Conservation (phyloP, 306 rosid genomes). For the Ochetophila trinervis region DNA sequence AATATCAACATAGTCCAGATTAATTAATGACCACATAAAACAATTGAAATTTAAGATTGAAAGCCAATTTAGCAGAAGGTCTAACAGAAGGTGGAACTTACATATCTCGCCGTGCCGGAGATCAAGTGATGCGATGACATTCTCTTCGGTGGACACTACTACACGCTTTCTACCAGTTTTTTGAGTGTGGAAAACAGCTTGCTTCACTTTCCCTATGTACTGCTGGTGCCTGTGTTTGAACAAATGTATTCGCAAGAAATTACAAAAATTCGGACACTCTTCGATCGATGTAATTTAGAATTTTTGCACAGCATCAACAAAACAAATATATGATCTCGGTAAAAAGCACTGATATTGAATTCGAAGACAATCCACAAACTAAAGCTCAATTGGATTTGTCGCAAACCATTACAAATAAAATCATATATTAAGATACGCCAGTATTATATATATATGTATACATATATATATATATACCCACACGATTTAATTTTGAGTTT, state of each 20-base stretch:
- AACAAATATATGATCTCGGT: neutral
- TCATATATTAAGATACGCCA: neutral
- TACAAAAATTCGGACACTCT: neutral
- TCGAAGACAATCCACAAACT: neutral
- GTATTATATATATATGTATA: neutral
- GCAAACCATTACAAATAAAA: neutral
- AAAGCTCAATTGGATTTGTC: neutral
- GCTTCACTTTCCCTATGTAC: conserved; percentile 88
- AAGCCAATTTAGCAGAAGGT: conserved; percentile 1
- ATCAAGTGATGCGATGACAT: conserved; percentile 93
- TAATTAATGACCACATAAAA: neutral
- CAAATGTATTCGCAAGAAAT: neutral
- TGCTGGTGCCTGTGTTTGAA: conserved; percentile 75
- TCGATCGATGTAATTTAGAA: neutral
- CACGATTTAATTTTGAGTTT: neutral
- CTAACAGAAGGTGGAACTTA: conserved; percentile 30
- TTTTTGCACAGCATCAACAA: neutral
- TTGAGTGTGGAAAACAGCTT: conserved; percentile 87
- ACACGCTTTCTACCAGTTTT: conserved; percentile 90
- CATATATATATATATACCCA: neutral
- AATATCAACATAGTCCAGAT: neutral
- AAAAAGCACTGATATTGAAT: neutral
- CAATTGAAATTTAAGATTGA: neutral
- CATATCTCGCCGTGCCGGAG: conserved; percentile 98
- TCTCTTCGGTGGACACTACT: conserved; percentile 91